phyloP scores from a whole-genome alignment of 257 asterid genomes.

The Capsicum baccatum region DNA sequence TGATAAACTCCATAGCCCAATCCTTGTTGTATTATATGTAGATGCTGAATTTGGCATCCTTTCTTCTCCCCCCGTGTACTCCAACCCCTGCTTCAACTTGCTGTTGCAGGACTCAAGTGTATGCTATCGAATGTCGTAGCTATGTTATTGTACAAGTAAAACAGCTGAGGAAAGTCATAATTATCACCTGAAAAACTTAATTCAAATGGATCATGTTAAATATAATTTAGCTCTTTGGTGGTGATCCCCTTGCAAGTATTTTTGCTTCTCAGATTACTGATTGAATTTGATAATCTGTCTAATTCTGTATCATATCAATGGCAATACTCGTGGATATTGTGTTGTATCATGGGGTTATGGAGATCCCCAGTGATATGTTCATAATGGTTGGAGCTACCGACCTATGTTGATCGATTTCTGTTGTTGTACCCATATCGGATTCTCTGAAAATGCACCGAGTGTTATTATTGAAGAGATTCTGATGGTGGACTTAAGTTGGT shows the following conservation, averaged over 20 bases:
- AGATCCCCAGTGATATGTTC: background rate
- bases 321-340: background rate
- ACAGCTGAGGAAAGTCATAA: background rate
- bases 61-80: constrained; percentile 3
- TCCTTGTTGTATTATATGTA: constrained; percentile 20
- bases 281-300: background rate
- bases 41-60: background rate
- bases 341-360: too few relatives aligned
- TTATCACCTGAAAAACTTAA: background rate
- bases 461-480: too few relatives aligned
- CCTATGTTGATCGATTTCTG: too few relatives aligned
- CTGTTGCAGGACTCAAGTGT: background rate
- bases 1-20: background rate
- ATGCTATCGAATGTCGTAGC: background rate
- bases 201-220: background rate
- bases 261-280: background rate
- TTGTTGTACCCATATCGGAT: too few relatives aligned
- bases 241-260: background rate
- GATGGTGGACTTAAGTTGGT: background rate
- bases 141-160: background rate
- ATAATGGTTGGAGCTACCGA: too few relatives aligned
- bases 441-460: too few relatives aligned
- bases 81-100: constrained; percentile 9
- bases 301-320: background rate
- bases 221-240: background rate